Evolutionary conservation across 164 flowering plant genomes (phyloP).

Genomic region (Protea cynaroides): DNA sequence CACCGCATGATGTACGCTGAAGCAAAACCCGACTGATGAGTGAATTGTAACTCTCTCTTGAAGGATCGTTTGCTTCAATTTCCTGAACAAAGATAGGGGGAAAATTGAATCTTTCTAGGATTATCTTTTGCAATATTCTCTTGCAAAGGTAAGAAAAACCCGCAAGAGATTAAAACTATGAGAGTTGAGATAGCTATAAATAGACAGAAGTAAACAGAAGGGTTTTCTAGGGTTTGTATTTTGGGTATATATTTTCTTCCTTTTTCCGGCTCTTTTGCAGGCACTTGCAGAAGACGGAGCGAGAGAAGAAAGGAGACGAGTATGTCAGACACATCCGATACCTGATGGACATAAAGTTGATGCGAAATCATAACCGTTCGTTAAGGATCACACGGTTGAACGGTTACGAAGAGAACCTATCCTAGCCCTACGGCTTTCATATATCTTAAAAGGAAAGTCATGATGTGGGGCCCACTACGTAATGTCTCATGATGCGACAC

Average conservation of each 20-base stretch:
- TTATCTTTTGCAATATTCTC: background rate
- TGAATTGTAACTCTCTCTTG: background rate
- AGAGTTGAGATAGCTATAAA: background rate
- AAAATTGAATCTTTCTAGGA: background rate
- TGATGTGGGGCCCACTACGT: background rate
- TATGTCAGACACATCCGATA: constrained; percentile 4
- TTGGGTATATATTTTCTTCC: background rate
- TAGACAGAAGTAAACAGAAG: background rate
- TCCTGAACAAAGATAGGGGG: background rate
- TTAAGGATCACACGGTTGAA: constrained; percentile 4
- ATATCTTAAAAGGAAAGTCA: background rate
- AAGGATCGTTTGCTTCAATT: background rate
- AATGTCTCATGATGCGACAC: background rate
- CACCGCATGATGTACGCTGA: background rate
- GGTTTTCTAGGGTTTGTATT: constrained; percentile 5
- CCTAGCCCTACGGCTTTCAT: background rate
- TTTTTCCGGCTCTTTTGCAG: background rate
- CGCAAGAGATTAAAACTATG: too few species aligned
- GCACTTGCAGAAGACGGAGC: constrained; percentile 5
- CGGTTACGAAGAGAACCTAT: background rate
- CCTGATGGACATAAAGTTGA: constrained; percentile 10
- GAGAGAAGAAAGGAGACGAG: constrained; percentile 6
- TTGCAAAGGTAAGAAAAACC: background rate
- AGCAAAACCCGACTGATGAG: background rate
- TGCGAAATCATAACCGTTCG: constrained; percentile 3